Conservation (phyloP, 2,329 filamentous ascomycete species). For the Fusarium staphyleae region DNA sequence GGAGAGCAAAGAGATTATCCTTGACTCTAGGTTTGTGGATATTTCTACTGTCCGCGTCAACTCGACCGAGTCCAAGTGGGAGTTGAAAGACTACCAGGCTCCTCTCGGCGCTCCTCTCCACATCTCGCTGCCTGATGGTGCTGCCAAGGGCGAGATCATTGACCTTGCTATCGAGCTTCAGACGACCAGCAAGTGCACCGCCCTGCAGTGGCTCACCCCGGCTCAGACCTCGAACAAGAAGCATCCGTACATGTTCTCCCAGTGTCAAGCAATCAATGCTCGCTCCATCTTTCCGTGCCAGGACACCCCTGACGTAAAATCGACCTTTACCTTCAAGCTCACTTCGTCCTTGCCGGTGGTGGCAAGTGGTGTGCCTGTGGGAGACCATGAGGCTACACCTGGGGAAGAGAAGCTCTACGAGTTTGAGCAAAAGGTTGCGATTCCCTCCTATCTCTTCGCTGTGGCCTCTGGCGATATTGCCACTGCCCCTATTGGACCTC, state of each 20-base stretch:
- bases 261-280: slow-evolving; percentile 96
- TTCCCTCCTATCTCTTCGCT: slow-evolving; percentile 95
- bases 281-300: slow-evolving; percentile 95
- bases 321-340: slow-evolving; percentile 90
- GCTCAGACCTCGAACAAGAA: slow-evolving; percentile 95
- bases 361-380: slow-evolving; percentile 77
- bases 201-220: slow-evolving; percentile 93
- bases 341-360: slow-evolving; percentile 88
- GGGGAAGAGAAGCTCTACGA: slow-evolving; percentile 72
- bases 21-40: slow-evolving; percentile 87
- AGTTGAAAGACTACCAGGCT: slow-evolving; percentile 71
- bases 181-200: slow-evolving; percentile 88
- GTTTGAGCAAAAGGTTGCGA: slow-evolving; percentile 90
- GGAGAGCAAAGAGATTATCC: slow-evolving; percentile 76
- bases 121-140: slow-evolving; percentile 65
- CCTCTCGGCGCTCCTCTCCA: slow-evolving; percentile 78
- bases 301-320: slow-evolving; percentile 97
- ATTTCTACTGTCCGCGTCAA: slow-evolving; percentile 76
- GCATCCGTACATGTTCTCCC: slow-evolving; percentile 97
- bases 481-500: slow-evolving; percentile 83
- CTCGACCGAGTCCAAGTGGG: slow-evolving; percentile 69
- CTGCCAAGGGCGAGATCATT: slow-evolving; percentile 59
- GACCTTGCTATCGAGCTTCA: slow-evolving; percentile 71
- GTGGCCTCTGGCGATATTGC: slow-evolving; percentile 86
- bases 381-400: slow-evolving; percentile 52